phyloP scores from a whole-genome alignment of 1,284 basidiomycete genomes.

The Ceratobasidium papillatum region DNA sequence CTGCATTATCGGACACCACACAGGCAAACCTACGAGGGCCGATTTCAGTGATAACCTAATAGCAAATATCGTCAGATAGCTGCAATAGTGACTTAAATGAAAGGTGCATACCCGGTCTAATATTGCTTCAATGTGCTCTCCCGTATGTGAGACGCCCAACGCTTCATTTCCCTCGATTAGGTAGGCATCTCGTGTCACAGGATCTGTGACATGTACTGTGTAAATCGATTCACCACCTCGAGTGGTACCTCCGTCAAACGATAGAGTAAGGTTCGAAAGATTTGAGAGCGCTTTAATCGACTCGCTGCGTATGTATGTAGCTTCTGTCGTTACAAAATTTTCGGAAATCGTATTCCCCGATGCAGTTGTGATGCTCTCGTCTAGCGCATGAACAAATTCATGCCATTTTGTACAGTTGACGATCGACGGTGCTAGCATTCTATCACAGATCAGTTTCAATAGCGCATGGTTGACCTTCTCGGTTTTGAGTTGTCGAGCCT shows the following conservation, averaged over 20 bases:
- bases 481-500: background rate
- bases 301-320: background rate
- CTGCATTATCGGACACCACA: constrained; percentile 51
- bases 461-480: constrained; percentile 23
- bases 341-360: constrained; percentile 8
- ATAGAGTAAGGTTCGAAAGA: constrained; percentile 43
- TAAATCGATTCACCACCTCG: constrained; percentile 46
- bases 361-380: constrained; percentile 8
- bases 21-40: constrained; percentile 47
- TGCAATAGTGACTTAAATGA: background rate
- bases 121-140: constrained; percentile 3
- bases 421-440: constrained; percentile 28
- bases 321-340: constrained; percentile 18
- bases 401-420: constrained; percentile 10
- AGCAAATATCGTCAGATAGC: constrained; percentile 3
- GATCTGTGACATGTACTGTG: constrained; percentile 49
- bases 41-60: constrained; percentile 44
- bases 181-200: constrained; percentile 41
- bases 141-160: constrained; percentile 30
- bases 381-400: constrained; percentile 17
- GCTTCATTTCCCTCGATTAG: constrained; percentile 47
- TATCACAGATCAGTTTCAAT: constrained; percentile 13
- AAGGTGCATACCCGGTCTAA: constrained; percentile 20
- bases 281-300: constrained; percentile 19
- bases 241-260: constrained; percentile 46